These are phyloP conservation scores for Boechera divaricarpa DNA, from an alignment of 345 rosid genomes.

Conservation along the genomic window DNA sequence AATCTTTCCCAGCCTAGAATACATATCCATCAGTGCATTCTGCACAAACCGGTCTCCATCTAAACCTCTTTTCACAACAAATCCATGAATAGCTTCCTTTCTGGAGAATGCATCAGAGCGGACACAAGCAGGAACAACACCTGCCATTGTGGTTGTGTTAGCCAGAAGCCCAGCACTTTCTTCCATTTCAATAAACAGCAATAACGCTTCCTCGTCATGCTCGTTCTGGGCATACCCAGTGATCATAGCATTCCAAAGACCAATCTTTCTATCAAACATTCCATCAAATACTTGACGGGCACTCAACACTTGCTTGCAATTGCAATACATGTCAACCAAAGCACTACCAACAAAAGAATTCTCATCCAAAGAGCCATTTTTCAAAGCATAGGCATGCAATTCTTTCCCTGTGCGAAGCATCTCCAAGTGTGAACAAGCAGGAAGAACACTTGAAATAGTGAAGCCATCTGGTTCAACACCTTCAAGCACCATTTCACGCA, in stretches of 20 bases:
- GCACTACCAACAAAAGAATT: conserved; percentile 94
- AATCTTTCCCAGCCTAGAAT: conserved; percentile 72
- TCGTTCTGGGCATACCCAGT: conserved; percentile 84
- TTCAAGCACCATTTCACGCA: conserved; percentile 59
- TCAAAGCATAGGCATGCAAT: conserved; percentile 82
- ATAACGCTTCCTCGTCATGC: conserved; percentile 66
- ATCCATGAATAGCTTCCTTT: conserved; percentile 81
- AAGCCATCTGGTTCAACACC: conserved; percentile 78
- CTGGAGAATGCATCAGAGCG: conserved; percentile 59
- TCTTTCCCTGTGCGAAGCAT: conserved; percentile 69
- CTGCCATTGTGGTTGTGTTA: conserved; percentile 86
- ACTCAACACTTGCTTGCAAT: conserved; percentile 65
- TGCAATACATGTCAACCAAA: conserved; percentile 93
- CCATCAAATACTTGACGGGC: conserved; percentile 70
- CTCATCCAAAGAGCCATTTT: conserved; percentile 57
- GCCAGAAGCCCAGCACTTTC: conserved; percentile 57
- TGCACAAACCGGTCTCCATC: conserved; percentile 67
- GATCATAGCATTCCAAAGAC: conserved; percentile 93
- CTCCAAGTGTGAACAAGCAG: conserved; percentile 80
- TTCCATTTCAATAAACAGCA: conserved; percentile 76
- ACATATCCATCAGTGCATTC: conserved; percentile 91
- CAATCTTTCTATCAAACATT: conserved; percentile 53
- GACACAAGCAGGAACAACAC: conserved; percentile 67
- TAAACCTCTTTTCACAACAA: conserved; percentile 69
- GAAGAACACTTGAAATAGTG: conserved; percentile 84